Evolutionary conservation across 352 stramenopile genomes (phyloP), one percentile per base, ranked within the genome.

Genomic region (Ophiocytium majus): DNA sequence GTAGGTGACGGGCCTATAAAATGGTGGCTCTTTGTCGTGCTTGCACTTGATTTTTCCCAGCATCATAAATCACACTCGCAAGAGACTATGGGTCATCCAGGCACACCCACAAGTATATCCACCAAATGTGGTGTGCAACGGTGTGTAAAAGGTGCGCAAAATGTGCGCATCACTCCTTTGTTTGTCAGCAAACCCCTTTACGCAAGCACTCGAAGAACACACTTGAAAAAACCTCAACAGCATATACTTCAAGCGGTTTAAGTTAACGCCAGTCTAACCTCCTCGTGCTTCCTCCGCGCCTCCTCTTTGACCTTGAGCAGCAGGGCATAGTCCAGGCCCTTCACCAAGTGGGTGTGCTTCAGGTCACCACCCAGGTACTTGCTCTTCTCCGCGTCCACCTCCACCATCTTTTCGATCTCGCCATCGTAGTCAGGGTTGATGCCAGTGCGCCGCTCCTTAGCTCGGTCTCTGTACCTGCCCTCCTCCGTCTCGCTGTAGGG

Each of bases 311-410:
- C 89, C 81, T 96, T 93, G 28, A 92, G 86, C 33, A 97, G 86
- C n/a, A 97, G 83, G 28, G 93, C 91, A 78, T 94, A 94, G 89
- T 97, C 93, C 63, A 97, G 9, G 90, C 93, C 87, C 78, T 95
- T 96, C 17, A 96, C 93, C 63, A 96, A 83, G 83, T 95, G 92
- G 75, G 93, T 95, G 88, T 95, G 93, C 83, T 94, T 92, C 85
- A 94, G 86, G 50, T 96, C 93, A 85, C 93, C 92, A 33, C 91
- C 92, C 9, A 95, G 83, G 43, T 94, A 94, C 83, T 95, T 96
- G 84, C 84, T 95, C 84, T 94, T 92, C 71, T 95, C 91, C 31
- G 84, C 87, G 85, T 91, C 87, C 79, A 91, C 81, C 17, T 87
- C 64, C 17, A 86, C 86, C 71, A 91, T 66, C 63, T 86, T 81